Conservation (phyloP, 805 yeast genomes). For the Saturnispora besseyi region DNA sequence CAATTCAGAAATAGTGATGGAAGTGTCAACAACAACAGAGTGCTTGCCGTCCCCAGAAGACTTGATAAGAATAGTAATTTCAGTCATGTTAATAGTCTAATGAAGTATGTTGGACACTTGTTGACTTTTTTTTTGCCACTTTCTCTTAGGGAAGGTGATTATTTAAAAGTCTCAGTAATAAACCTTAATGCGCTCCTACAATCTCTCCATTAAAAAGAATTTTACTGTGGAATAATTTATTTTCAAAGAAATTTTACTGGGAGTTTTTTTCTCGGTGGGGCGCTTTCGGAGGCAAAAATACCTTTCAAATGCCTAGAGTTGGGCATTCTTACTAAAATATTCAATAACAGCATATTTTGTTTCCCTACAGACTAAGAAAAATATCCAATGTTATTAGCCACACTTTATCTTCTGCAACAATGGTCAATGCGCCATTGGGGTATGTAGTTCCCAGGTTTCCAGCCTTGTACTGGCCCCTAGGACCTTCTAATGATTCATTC, state of each 20-base stretch:
- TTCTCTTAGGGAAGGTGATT: background rate
- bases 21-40: conserved; percentile 46
- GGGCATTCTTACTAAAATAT: too few species aligned
- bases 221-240: background rate
- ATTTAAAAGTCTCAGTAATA: too few species aligned
- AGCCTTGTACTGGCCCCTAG: conserved; percentile 64
- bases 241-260: too few species aligned
- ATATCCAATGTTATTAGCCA: background rate
- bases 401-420: background rate
- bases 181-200: too few species aligned
- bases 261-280: too few species aligned
- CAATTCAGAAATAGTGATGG: conserved; percentile 54
- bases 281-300: too few species aligned
- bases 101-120: background rate
- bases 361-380: too few species aligned
- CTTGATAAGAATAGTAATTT: conserved; percentile 16
- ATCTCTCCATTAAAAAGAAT: too few species aligned
- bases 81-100: conserved; percentile 10
- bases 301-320: too few species aligned
- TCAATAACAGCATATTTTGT: too few species aligned
- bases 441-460: conserved; percentile 77
- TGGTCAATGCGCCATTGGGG: conserved; percentile 57
- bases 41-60: conserved; percentile 72
- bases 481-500: conserved; percentile 25
- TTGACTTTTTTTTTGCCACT: background rate